phyloP scores from a whole-genome alignment of 2,329 filamentous ascomycete genomes.

The Sporothrix inflata region DNA sequence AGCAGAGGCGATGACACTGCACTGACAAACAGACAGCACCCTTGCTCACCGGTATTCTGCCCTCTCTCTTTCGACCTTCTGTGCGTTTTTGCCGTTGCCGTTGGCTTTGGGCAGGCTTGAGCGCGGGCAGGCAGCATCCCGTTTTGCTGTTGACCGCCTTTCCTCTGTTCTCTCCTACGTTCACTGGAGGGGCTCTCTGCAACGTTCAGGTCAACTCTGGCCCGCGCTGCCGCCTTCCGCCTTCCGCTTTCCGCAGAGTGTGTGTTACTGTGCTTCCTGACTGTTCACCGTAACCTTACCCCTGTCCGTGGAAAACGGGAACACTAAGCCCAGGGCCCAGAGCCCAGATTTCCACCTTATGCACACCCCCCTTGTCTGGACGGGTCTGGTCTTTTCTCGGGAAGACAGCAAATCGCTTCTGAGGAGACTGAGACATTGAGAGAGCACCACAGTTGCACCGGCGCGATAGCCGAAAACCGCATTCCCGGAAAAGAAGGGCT shows the following conservation, averaged over 20 bases:
- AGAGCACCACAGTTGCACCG: background rate
- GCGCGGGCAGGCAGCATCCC: background rate
- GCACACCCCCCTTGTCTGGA: background rate
- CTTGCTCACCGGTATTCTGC: slow-evolving; percentile 1
- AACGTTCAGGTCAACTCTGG: background rate
- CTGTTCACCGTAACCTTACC: slow-evolving; percentile 2
- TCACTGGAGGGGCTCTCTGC: background rate
- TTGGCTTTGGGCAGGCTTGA: background rate
- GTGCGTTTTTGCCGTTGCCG: background rate
- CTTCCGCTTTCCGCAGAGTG: background rate
- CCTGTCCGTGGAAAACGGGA: background rate
- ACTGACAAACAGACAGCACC: background rate
- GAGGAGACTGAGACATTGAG: background rate
- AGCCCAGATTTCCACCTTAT: background rate
- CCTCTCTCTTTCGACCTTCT: background rate
- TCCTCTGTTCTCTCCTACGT: background rate
- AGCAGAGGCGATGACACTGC: background rate
- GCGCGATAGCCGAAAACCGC: slow-evolving; percentile 27
- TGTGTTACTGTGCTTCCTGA: background rate
- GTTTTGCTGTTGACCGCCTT: background rate
- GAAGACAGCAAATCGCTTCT: background rate
- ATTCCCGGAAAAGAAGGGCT: slow-evolving; percentile 22
- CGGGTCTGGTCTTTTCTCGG: background rate
- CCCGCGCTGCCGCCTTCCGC: background rate
- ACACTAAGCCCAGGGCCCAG: background rate